Conservation (phyloP, 495 filamentous ascomycete genomes). For the Letharia columbiana region DNA sequence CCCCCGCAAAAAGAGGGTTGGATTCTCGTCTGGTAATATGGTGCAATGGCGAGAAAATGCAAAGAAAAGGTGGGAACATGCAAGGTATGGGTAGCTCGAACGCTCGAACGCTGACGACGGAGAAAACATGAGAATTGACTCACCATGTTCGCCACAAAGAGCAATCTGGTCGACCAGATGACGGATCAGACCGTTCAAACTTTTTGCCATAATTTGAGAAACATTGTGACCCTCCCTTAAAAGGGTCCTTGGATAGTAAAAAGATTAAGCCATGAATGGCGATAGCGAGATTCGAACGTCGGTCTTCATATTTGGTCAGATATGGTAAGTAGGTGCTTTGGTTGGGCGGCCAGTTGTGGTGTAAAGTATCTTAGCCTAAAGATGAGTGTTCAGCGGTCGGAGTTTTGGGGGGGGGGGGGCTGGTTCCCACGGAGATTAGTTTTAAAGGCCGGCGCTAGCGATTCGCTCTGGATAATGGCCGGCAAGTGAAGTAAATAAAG, state of each 20-base stretch:
- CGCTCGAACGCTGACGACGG: not conserved
- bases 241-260: conserved; percentile 5
- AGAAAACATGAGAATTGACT: conserved; percentile 29
- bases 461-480: not conserved
- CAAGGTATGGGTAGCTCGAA: not conserved
- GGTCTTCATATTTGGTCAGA: not conserved
- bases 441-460: conserved; percentile 8
- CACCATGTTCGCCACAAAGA: conserved; percentile 59
- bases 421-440: not conserved
- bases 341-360: no score
- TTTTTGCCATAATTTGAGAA: conserved; percentile 47
- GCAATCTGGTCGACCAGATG: conserved; percentile 66
- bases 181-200: conserved; percentile 62
- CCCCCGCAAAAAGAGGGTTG: not conserved
- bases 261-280: conserved; percentile 19
- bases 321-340: no score
- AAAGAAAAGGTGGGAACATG: conserved; percentile 1
- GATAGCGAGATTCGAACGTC: conserved; percentile 14
- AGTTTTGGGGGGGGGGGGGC: not conserved
- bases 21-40: not conserved
- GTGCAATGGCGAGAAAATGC: not conserved
- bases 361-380: not conserved
- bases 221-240: conserved; percentile 16
- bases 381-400: not conserved
- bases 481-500: no score